Base-by-base conservation (phyloP, 768 basidiomycete species). In the Boletus rubroflammeus region DNA sequence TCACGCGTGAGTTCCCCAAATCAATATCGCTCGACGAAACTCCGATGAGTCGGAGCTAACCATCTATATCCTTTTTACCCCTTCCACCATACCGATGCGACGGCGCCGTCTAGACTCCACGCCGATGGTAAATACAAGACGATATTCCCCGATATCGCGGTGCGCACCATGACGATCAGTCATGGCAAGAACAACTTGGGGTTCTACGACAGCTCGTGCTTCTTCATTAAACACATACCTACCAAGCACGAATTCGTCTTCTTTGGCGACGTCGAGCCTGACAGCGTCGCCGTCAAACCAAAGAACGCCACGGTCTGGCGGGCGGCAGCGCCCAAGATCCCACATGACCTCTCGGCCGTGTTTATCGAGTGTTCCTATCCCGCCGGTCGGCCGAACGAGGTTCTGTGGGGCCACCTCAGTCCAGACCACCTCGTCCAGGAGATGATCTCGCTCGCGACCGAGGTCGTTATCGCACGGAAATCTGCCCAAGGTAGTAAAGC, bases 341-440 rank as follows among this genome's bases (percentile, higher is more conserved):
- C 83, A 0, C 76, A 82, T 23, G 75, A 72, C 4, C 79, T 98
- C 15, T 78, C 81, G 31, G 78, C 82, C n/a, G 80, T 98, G 53
- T 98, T 98, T 67, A 91, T 98, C 65, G 96, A 98, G 73, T 98
- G 96, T 69, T 96, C 93, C 2, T 93, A 86, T 75, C 84, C 88
- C 21, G 79, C 83, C 1, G 86, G 86, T 0, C 78, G 95, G 54
- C 76, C 79, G 17, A 78, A 84, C 58, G 79, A 83, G 43, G 66
- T 76, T 50, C 76, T 98, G 40, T 96, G 83, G 68, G 96, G 96
- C 0, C 96, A 98, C 62, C 78, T 98, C 13, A 87, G 78, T 32
- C 93, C 96, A 0, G 83, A 83, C 23, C 88, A 90, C 60, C 74
- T 98, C 31, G 79, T 80, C 2, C 78, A 82, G 50, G 96, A 98